phyloP scores from a whole-genome alignment of 2,329 filamentous ascomycete species.

The Parascedosporium putredinis region DNA sequence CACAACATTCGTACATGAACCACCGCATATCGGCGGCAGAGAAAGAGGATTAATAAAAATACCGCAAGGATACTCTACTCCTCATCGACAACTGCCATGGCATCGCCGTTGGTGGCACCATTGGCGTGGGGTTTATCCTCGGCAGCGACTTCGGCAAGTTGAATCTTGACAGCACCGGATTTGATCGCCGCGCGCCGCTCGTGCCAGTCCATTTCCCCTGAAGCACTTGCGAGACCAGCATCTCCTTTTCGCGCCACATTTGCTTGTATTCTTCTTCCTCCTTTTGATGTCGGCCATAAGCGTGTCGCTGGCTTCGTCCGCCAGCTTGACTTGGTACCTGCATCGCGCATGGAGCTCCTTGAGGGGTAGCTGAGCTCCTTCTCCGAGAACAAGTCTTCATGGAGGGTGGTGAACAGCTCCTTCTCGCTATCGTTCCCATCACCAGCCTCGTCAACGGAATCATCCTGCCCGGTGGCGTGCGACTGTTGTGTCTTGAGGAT shows the following conservation, averaged over 20 bases:
- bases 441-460: constrained; percentile 41
- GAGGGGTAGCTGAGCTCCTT: constrained; percentile 53
- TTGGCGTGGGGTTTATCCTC: constrained; percentile 18
- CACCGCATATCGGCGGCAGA: too few relatives aligned
- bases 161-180: constrained; percentile 33
- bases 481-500: constrained; percentile 52
- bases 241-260: constrained; percentile 73
- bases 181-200: constrained; percentile 46
- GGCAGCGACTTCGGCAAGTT: constrained; percentile 22
- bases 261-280: constrained; percentile 57
- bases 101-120: constrained; percentile 1
- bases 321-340: constrained; percentile 62
- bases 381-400: constrained; percentile 50
- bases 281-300: constrained; percentile 55
- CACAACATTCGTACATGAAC: too few relatives aligned
- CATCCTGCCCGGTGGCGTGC: constrained; percentile 45
- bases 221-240: constrained; percentile 63
- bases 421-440: constrained; percentile 38
- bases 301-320: constrained; percentile 53
- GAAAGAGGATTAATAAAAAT: too few relatives aligned
- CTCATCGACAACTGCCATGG: neutral
- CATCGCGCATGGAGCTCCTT: constrained; percentile 57
- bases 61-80: neutral
- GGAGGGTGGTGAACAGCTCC: constrained; percentile 42
- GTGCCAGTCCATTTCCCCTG: constrained; percentile 54